Percentiles rank a stretch among this genome's conserved stretches.
phyloP scores from a whole-genome alignment of 2,329 filamentous ascomycete species.

The Aureobasidium sp. region DNA sequence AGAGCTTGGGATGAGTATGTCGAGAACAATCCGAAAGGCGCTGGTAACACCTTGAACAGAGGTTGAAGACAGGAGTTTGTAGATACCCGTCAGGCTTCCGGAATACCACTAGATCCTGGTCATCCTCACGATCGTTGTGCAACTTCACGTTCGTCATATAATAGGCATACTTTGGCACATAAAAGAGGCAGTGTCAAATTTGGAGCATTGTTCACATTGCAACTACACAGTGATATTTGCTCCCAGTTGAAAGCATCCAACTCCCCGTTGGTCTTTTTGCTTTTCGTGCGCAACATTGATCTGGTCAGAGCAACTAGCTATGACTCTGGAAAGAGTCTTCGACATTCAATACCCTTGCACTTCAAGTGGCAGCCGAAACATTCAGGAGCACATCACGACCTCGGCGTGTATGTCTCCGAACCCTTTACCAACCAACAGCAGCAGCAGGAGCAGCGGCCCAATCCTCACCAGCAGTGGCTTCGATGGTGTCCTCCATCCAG shows the following conservation, averaged over 20 bases:
- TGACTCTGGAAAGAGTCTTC: not conserved
- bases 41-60: conserved; percentile 76
- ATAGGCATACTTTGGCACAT: not conserved
- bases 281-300: not conserved
- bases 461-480: not conserved
- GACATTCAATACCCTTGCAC: not conserved
- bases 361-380: not conserved
- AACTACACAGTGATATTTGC: not conserved
- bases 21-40: conserved; percentile 79
- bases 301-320: not conserved
- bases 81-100: not conserved
- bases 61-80: conserved; percentile 41
- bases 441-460: conserved; percentile 1
- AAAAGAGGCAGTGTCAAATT: not conserved
- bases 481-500: not conserved
- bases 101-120: too few relatives aligned
- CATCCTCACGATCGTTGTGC: not conserved
- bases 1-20: conserved; percentile 91
- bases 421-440: not conserved
- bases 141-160: not conserved
- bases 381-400: not conserved
- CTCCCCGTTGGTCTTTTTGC: not conserved
- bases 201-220: not conserved
- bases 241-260: not conserved
- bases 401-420: not conserved